Evolutionary conservation across 768 basidiomycete species (phyloP).

Genomic region (Symmetrospora coprosmae): DNA sequence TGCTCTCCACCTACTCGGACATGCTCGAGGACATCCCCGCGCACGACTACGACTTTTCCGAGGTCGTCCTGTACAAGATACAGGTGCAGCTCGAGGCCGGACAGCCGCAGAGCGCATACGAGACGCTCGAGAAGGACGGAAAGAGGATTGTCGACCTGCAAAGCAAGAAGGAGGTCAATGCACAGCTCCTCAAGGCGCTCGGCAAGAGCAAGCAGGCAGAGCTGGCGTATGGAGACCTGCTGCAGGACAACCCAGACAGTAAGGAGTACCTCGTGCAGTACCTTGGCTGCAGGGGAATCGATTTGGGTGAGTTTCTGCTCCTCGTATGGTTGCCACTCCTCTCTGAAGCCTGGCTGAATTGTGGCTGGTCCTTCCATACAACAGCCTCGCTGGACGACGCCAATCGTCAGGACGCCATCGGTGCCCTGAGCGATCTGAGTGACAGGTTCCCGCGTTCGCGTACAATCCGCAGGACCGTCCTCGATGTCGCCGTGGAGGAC

Average conservation of each 20-base stretch:
- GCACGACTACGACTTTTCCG: slow-evolving; percentile 70
- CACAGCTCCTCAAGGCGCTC: slow-evolving; percentile 60
- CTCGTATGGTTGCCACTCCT: background rate
- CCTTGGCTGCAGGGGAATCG: slow-evolving; percentile 51
- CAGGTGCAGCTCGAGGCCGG: slow-evolving; percentile 58
- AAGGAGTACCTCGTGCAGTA: slow-evolving; percentile 66
- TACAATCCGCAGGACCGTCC: background rate
- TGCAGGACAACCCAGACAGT: slow-evolving; percentile 73
- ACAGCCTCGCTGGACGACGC: slow-evolving; percentile 44
- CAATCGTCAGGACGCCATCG: slow-evolving; percentile 45
- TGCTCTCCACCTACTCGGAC: slow-evolving; percentile 56
- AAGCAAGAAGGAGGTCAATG: slow-evolving; percentile 39
- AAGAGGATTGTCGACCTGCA: slow-evolving; percentile 46
- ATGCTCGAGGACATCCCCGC: slow-evolving; percentile 49
- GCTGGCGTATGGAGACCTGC: slow-evolving; percentile 61
- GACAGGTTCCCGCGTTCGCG: slow-evolving; percentile 50
- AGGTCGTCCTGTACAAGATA: slow-evolving; percentile 64
- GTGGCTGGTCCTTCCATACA: background rate
- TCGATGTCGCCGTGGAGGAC: slow-evolving; percentile 43
- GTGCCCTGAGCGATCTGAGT: slow-evolving; percentile 49
- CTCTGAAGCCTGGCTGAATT: background rate
- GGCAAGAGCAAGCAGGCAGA: slow-evolving; percentile 55
- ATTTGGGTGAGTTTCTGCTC: slow-evolving; percentile 45
- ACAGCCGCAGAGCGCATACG: slow-evolving; percentile 32
- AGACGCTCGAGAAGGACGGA: slow-evolving; percentile 33